These are phyloP conservation scores for Auricularia sp. DNA, from an alignment of 768 basidiomycete species.

Conservation along the genomic window DNA sequence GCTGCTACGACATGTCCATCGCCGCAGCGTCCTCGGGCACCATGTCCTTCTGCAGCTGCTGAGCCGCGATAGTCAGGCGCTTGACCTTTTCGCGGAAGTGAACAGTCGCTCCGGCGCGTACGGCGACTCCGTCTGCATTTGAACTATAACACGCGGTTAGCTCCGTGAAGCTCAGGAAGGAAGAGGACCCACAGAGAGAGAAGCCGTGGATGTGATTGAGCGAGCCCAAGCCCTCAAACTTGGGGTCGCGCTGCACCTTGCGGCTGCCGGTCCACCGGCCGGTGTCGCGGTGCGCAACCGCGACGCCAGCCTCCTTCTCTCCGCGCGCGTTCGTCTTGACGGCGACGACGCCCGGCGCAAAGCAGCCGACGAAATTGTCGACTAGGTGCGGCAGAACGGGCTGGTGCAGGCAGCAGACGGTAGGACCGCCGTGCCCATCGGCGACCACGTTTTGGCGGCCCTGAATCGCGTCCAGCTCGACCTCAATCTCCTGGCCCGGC, in stretches of 20 bases:
- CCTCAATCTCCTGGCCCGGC: slow-evolving; percentile 78
- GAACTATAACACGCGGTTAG: slow-evolving; percentile 38
- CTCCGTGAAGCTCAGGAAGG: no score
- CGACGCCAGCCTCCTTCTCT: slow-evolving; percentile 52
- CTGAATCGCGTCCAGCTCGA: slow-evolving; percentile 86
- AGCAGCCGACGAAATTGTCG: slow-evolving; percentile 78
- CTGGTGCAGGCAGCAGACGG: slow-evolving; percentile 70
- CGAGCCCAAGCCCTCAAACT: slow-evolving; percentile 76
- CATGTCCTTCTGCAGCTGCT: slow-evolving; percentile 40
- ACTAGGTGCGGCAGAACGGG: slow-evolving; percentile 70
- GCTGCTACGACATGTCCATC: neutral
- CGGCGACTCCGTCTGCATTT: slow-evolving; percentile 82
- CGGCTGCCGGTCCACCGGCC: no score
- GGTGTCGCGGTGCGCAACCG: slow-evolving; percentile 59
- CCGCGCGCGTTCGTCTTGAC: slow-evolving; percentile 48
- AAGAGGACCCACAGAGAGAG: slow-evolving; percentile 67
- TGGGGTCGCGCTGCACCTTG: slow-evolving; percentile 85
- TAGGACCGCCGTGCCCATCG: slow-evolving; percentile 94
- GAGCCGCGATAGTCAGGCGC: slow-evolving; percentile 45
- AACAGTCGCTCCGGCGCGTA: slow-evolving; percentile 78
- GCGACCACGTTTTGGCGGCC: slow-evolving; percentile 84
- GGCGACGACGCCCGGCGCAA: slow-evolving; percentile 71
- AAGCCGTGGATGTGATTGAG: slow-evolving; percentile 81
- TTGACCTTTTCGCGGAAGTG: slow-evolving; percentile 70
- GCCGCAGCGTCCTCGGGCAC: slow-evolving; percentile 11